Evolutionary conservation across 2,329 filamentous ascomycete species (phyloP), one percentile per base, ranked within the genome.

Genomic region (Xylariales sp.): DNA sequence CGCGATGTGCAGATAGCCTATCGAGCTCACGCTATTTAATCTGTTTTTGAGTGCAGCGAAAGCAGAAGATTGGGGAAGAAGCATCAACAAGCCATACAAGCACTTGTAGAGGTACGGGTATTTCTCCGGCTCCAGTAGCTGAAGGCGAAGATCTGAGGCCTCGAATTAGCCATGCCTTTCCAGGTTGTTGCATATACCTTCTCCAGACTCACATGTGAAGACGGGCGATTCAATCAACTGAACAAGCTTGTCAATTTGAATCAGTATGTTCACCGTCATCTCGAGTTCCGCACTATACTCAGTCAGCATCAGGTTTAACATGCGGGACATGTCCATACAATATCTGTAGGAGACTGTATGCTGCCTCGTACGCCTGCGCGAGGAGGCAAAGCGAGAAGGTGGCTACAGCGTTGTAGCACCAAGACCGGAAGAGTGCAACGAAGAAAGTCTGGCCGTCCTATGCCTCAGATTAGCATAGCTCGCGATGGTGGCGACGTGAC

Each of bases 211-310:
- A 94, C 88, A 98, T 34, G 93, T 98, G 58, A 98, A 98, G 2
- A 98, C 93, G 0, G 93, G 93, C 0, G 90, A 97, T 62, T 98
- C 93, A 28, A 98, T 81, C 12, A 98, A 75, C 62, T 98, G 93
- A 10, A 98, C 93, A 12, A 98, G 76, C 63, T 98, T 98, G 64
- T 98, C 93, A 52, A 98, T 96, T 61, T 98, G 94, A 31, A 98
- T 98, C 42, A 98, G 78, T 65, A 96, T 95, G 54, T 95, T 95
- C 53, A 98, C 93, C 0, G 91, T 97, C 88, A 98, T 97, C 62
- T 98, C 93, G 36, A 98, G 73, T 56, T 98, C 93, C 45, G 88
- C 93, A 64, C 88, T 95, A 49, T 8, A n/a, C 39, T 48, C 34
- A 22, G 31, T 61, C 46, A 55, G 47, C 21, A 44, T 43, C 11